phyloP scores from a whole-genome alignment of 106 monocot species.

The Cymbidium sinense region DNA sequence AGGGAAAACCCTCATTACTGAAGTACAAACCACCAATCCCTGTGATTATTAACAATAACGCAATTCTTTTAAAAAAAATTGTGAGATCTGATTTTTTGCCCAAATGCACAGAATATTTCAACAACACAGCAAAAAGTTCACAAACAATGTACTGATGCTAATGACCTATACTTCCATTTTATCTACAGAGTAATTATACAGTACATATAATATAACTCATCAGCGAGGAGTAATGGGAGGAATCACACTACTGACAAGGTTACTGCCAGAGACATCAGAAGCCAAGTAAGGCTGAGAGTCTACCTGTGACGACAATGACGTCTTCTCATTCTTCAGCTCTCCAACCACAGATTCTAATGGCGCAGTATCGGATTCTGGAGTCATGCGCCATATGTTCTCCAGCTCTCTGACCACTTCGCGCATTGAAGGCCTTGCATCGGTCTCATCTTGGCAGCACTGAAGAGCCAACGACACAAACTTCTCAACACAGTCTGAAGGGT shows the following conservation, averaged over 20 bases:
- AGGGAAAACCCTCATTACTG: background rate
- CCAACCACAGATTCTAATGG: constrained; percentile 24
- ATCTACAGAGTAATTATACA: background rate
- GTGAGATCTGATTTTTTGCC: background rate
- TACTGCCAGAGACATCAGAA: constrained; percentile 53
- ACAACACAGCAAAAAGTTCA: background rate
- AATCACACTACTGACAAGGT: constrained; percentile 53
- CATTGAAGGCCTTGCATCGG: constrained; percentile 85
- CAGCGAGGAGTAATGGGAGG: constrained; percentile 60
- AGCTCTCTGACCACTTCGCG: constrained; percentile 78
- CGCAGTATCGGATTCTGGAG: constrained; percentile 30
- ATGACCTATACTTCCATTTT: background rate
- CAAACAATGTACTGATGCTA: background rate
- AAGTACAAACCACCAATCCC: background rate
- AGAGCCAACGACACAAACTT: constrained; percentile 69
- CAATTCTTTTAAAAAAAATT: background rate
- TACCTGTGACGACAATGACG: constrained; percentile 28
- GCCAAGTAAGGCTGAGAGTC: constrained; percentile 20
- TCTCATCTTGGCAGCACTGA: constrained; percentile 76
- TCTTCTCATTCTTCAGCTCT: constrained; percentile 11
- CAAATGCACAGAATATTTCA: too few species aligned
- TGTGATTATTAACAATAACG: too few species aligned
- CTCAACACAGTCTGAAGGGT: constrained; percentile 68
- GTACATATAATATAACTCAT: background rate
- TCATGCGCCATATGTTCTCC: constrained; percentile 62